Base-by-base conservation (phyloP, 2,329 filamentous ascomycete species). In the Cladosporium sp. region DNA sequence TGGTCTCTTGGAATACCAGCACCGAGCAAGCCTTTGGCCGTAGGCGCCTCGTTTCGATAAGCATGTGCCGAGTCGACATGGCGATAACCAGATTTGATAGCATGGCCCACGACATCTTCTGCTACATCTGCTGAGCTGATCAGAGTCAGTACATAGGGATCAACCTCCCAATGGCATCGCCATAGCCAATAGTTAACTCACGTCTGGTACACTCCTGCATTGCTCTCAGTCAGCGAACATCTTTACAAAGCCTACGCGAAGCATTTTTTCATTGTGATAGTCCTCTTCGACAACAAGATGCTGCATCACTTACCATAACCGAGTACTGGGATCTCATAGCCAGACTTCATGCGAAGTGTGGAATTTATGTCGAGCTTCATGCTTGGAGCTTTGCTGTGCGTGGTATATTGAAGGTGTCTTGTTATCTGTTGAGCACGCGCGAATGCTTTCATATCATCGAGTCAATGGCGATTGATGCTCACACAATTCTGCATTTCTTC, bases 11-110 rank as follows among this genome's bases (percentile, higher is more conserved):
- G 81, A 58, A 88, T 72, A 2, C 80, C 79, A 7, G 84, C 83
- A 63, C 80, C 79, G 1, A 79, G 75, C 67, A 89, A 85, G 11
- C 85, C 87, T 14, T 79, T 75, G 0, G 81, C 82, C 60, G 83
- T 84, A 52, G 86, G 82, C 11, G 77, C 78, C 76, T 89, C 87
- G 69, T 89, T 89, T 44, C 78, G 78, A 74, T 89, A 89, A 28
- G 76, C 80, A 12, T 82, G 81, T 2, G 87, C 86, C 1, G 83
- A 85, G 74, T 89, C 87, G 68, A 88, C 83, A 78, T 88, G 86
- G 67, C 84, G 80, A 71, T 88, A 88, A 58, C 86, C 86, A 15
- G 78, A 75, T 69, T 84, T 79, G 67, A 88, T 78, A 0, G 86
- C 84, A 68, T 89, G 86, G 14, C 81, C 70, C 8, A 86, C 85